A percentile compares a stretch with the other conserved stretches of the same genome.
phyloP scores from a whole-genome alignment of 208 protist genomes.

The Leishmania braziliensis region DNA sequence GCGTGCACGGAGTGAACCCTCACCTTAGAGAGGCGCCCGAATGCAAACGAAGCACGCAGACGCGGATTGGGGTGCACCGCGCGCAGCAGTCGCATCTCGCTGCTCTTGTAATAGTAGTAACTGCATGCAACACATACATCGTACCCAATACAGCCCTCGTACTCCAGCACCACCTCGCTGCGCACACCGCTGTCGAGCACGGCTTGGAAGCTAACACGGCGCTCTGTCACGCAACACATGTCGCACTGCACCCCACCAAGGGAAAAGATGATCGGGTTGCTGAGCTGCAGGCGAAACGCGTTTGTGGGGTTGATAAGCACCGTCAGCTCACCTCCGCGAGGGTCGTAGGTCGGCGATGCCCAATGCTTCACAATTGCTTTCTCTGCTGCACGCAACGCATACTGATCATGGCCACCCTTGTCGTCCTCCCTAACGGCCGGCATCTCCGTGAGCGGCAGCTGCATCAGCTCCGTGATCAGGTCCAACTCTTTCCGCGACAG shows the following conservation, averaged over 20 bases:
- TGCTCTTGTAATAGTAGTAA: slow-evolving; percentile 39
- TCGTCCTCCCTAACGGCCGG: neutral
- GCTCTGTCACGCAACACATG: slow-evolving; percentile 23
- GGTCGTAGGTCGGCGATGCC: slow-evolving; percentile 29
- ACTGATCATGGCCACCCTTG: neutral
- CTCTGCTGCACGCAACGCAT: slow-evolving; percentile 3
- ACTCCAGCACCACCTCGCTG: slow-evolving; percentile 18
- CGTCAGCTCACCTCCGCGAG: slow-evolving; percentile 25
- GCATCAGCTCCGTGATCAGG: slow-evolving; percentile 22
- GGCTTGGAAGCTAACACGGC: slow-evolving; percentile 30
- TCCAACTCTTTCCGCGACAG: slow-evolving; percentile 13
- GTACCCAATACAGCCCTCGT: slow-evolving; percentile 28
- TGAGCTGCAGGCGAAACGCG: slow-evolving; percentile 32
- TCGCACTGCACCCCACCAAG: slow-evolving; percentile 22
- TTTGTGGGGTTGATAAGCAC: slow-evolving; percentile 25
- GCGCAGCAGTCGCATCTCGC: slow-evolving; percentile 33
- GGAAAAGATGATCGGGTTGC: slow-evolving; percentile 25
- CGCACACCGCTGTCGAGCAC: slow-evolving; percentile 32
- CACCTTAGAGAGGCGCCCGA: slow-evolving; percentile 20
- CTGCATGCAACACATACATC: slow-evolving; percentile 55
- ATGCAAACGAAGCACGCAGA: slow-evolving; percentile 27
- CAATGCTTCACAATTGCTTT: slow-evolving; percentile 17
- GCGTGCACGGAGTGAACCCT: slow-evolving; percentile 27
- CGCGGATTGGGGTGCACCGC: slow-evolving; percentile 24
- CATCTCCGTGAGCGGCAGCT: slow-evolving; percentile 30